Conservation (phyloP, 169 alveolate genomes). For the Fabrea salina region DNA sequence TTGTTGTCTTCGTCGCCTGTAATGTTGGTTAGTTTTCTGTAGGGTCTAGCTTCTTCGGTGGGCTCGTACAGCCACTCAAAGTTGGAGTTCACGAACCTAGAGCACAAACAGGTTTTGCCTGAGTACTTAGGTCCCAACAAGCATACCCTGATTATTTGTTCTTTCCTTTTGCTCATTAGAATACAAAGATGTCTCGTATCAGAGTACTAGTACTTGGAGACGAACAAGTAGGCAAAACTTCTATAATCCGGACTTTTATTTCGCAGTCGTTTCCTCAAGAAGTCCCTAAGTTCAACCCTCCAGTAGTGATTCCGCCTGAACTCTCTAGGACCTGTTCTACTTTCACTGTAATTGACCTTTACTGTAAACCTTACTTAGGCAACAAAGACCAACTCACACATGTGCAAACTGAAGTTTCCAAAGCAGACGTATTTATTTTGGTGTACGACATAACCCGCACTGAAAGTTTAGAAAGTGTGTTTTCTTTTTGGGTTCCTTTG, state of each 20-base stretch:
- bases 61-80: constrained; percentile 35
- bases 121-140: constrained; percentile 8
- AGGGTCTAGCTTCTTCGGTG: constrained; percentile 13
- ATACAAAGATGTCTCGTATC: too few relatives aligned
- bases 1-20: constrained; percentile 29
- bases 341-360: constrained; percentile 4
- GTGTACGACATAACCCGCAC: constrained; percentile 57
- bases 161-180: constrained; percentile 5
- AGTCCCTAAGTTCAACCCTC: constrained; percentile 10
- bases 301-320: constrained; percentile 5
- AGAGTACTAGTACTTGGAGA: constrained; percentile 30
- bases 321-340: neutral
- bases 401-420: constrained; percentile 38
- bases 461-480: constrained; percentile 44
- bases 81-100: constrained; percentile 1
- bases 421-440: constrained; percentile 57
- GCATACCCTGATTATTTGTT: constrained; percentile 18
- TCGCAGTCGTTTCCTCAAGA: constrained; percentile 25
- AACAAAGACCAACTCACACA: neutral
- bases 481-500: constrained; percentile 60
- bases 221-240: constrained; percentile 34
- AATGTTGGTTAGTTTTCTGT: neutral
- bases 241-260: constrained; percentile 17
- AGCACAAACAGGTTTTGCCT: constrained; percentile 22
- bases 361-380: neutral